These are phyloP conservation scores for Syzygium aromaticum DNA, from an alignment of 345 rosid species.

Conservation along the genomic window DNA sequence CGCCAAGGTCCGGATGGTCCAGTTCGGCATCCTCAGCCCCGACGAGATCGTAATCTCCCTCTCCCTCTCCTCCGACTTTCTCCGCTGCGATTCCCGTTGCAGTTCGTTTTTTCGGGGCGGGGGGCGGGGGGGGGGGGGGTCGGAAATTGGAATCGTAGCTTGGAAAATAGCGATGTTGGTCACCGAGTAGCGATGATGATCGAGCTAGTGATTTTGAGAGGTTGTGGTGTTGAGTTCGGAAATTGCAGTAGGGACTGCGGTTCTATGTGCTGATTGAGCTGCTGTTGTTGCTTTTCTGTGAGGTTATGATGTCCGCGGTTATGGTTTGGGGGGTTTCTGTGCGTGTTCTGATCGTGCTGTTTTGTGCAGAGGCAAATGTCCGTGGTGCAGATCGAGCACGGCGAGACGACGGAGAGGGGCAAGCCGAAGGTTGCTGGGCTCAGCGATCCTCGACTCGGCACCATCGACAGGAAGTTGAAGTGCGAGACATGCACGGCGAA, in stretches of 20 bases:
- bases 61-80: not conserved
- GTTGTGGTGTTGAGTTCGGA: not conserved
- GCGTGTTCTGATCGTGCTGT: not conserved
- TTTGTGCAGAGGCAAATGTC: slow-evolving; percentile 91
- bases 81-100: not conserved
- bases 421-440: slow-evolving; percentile 78
- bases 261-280: not conserved
- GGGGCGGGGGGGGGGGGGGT: not conserved
- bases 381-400: slow-evolving; percentile 74
- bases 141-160: not conserved
- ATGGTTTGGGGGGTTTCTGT: not conserved
- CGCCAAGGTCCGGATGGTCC: slow-evolving; percentile 80
- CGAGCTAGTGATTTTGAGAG: not conserved
- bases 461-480: slow-evolving; percentile 86
- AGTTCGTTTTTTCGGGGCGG: not conserved
- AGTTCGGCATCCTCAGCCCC: slow-evolving; percentile 93
- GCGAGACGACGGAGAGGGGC: slow-evolving; percentile 90
- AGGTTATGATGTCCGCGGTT: not conserved
- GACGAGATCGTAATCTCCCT: slow-evolving; percentile 75
- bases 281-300: not conserved
- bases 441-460: slow-evolving; percentile 83
- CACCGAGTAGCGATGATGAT: not conserved
- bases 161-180: not conserved
- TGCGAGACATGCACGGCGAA: slow-evolving; percentile 90
- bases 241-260: not conserved